phyloP scores from a whole-genome alignment of 805 yeast genomes.

The Ogataea saltuana region DNA sequence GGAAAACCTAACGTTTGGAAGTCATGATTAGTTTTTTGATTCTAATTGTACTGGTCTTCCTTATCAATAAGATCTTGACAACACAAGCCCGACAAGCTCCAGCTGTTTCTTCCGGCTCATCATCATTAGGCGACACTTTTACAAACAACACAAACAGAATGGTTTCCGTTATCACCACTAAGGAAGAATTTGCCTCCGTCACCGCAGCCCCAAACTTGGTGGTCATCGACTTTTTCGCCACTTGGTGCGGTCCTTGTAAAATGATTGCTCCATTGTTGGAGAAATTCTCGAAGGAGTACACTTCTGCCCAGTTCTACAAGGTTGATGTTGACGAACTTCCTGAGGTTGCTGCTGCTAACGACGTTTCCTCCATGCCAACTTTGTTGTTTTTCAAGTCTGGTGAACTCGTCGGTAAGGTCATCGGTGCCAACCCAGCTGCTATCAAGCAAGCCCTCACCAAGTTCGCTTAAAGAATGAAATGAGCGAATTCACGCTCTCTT shows the following conservation, averaged over 20 bases:
- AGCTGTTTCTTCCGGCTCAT: constrained; percentile 6
- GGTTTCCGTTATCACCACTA: constrained; percentile 51
- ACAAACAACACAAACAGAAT: constrained; percentile 33
- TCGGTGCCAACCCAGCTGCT: constrained; percentile 89
- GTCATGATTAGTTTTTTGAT: constrained; percentile 31
- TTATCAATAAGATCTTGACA: constrained; percentile 29
- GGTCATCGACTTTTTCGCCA: constrained; percentile 93
- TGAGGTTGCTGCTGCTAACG: constrained; percentile 68
- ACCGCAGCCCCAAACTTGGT: constrained; percentile 64
- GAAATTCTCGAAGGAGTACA: constrained; percentile 68
- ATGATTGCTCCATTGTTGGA: constrained; percentile 93
- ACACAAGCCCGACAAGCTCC: constrained; percentile 11
- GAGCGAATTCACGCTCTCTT: no score
- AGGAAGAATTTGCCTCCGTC: constrained; percentile 65
- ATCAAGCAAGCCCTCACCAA: constrained; percentile 59
- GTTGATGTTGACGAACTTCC: constrained; percentile 88
- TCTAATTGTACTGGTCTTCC: constrained; percentile 28
- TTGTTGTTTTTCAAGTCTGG: constrained; percentile 80
- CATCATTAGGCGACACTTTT: constrained; percentile 7
- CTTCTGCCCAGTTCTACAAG: constrained; percentile 76
- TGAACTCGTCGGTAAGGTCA: constrained; percentile 70
- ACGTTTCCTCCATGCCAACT: constrained; percentile 60
- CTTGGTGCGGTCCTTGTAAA: constrained; percentile 99
- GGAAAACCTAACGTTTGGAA: constrained; percentile 5
- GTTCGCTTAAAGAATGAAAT: constrained; percentile 29